phyloP scores from a whole-genome alignment of 1,284 basidiomycete genomes.

The Cutaneotrichosporon curvatum region DNA sequence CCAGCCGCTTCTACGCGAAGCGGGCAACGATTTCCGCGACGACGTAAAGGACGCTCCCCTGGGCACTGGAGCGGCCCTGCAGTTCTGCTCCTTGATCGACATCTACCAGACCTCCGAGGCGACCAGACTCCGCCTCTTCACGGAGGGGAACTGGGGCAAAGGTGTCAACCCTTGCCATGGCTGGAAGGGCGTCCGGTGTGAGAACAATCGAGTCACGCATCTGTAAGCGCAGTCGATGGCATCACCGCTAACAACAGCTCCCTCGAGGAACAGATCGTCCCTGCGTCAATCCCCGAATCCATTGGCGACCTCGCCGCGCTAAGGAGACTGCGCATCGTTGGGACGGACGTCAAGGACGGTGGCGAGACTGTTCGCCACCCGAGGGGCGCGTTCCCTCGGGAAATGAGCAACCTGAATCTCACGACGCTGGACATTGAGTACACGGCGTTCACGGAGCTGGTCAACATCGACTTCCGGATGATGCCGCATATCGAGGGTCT shows the following conservation, averaged over 20 bases:
- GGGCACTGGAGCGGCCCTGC: slow-evolving; percentile 39
- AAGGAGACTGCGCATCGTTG: slow-evolving; percentile 22
- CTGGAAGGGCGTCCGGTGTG: slow-evolving; percentile 42
- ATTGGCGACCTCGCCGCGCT: slow-evolving; percentile 36
- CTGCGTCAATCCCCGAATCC: slow-evolving; percentile 22
- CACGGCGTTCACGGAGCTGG: not conserved
- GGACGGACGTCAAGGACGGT: no score
- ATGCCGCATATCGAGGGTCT: no score
- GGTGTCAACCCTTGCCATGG: slow-evolving; percentile 29
- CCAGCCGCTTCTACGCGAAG: no score
- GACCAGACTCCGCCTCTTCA: not conserved
- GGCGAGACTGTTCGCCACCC: slow-evolving; percentile 32
- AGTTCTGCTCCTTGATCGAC: slow-evolving; percentile 44
- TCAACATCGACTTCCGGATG: not conserved
- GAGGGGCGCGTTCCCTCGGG: slow-evolving; percentile 24
- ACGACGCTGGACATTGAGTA: slow-evolving; percentile 11
- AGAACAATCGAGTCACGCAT: slow-evolving; percentile 31
- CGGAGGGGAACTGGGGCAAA: slow-evolving; percentile 26
- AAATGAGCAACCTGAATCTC: slow-evolving; percentile 8
- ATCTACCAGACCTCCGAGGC: slow-evolving; percentile 12
- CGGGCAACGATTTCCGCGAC: slow-evolving; percentile 16
- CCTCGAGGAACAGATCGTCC: slow-evolving; percentile 35
- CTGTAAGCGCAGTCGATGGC: slow-evolving; percentile 25
- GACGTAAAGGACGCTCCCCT: no score
- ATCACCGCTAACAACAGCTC: slow-evolving; percentile 15